Base-by-base conservation (phyloP, 2,329 filamentous ascomycete species). In the Cyphellophora attinorum region DNA sequence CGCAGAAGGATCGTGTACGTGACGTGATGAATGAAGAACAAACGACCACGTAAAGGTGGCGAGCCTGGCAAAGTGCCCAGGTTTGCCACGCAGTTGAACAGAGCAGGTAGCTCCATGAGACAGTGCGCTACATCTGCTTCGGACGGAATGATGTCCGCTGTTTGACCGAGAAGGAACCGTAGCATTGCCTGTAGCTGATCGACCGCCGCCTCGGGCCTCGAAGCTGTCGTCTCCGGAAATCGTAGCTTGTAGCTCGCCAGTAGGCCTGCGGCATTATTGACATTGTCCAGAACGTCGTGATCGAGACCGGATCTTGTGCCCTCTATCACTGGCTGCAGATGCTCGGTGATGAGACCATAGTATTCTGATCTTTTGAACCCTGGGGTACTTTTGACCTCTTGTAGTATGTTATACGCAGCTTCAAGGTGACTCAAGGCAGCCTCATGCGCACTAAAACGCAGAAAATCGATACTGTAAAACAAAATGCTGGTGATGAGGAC, bases 371-470 rank as follows among this genome's bases (percentile, higher is more conserved):
- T 31, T 13, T 34, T 32, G n/a, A 29, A 18, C 15, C 36, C 29
- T 14, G 15, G 21, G 16, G 34, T 41, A 14, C 33, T 27, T 33
- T 44, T 44, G 38, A 39, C 41, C 25, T 44, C 41, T 10, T 38
- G 38, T 4, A 44, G 36, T 19, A 44, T 44, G 27, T 44, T 44
- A 33, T 41, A 29, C 5, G 41, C 41, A 3, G 41, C 41, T 19
- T 44, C 37, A 35, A 44, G 36, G 19, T 44, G 41, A 27, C 39
- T 35, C 12, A 36, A 19, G 6, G 41, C 35, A 6, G 33, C 28
- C 12, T 44, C 29, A 3, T 11, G 11, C 3, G 33, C 38, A 15
- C 31, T 33, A 11, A 38, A 35, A 16, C 37, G 40, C 31, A 44
- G 38, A 28, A 38, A 40, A 16, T 44, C 41, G n/a, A 44, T 27